Base-by-base conservation (phyloP, 75 land plant species). In the Picea sitchensis region DNA sequence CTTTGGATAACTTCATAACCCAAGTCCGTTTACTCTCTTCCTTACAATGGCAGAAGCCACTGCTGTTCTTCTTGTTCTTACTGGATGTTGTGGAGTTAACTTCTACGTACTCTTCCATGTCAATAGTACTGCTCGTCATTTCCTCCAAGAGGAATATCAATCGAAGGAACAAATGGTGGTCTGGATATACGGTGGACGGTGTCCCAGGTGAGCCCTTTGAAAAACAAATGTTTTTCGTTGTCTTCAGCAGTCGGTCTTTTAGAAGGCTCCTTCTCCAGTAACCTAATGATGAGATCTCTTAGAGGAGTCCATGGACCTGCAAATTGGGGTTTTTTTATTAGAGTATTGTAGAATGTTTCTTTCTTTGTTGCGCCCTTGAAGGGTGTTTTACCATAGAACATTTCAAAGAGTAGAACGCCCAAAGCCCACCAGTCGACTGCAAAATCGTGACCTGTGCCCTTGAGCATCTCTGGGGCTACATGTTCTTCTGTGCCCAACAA, bases 401-500 rank as follows among this genome's bases (percentile, higher is more conserved):
- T 79, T 78, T 93, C 96, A 75, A 88, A 90, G 23, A 93, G 60
- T 65, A 93, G 89, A 51, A 91, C 84, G 1, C 96, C 96, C 2
- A 93, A 67, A 1, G 94, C 85, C 96, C 96, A 93, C 92, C 91
- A 93, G 58, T 93, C 96, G 4, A 93, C 96, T 0, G 86, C 92
- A 61, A 83, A 76, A 8, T 92, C 94, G 56, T 93, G 94, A 34
- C 94, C 96, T 3, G 34, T 62, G 30, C 96, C 96, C n/a, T 87
- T 79, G 54, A 93, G 83, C n/a, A 93, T 91, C 76, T 93, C 95
- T 34, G 95, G 95, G 2, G 95, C 93, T 18, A 93, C 61, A 80
- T 93, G 91, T 83, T 93, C 96, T 51, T 93, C 89, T 0, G 96
- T 93, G 14, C 96, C 96, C 14, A 93, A 92, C 73, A 93, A 91